phyloP scores from a whole-genome alignment of 73 alveolate genomes.

The Paramecium tetraurelia region DNA sequence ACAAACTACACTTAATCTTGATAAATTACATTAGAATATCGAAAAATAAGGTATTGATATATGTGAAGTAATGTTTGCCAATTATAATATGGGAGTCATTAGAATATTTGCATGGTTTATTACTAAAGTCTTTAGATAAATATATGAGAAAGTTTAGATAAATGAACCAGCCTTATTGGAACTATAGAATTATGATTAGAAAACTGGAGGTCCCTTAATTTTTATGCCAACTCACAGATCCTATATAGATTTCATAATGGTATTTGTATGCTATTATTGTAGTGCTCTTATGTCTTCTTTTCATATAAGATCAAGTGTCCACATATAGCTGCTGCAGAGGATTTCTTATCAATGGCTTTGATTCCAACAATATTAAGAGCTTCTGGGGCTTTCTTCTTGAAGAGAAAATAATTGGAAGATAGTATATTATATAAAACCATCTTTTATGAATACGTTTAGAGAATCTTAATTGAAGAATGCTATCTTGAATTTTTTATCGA shows the following conservation, averaged over 20 bases:
- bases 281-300: slow-evolving; percentile 74
- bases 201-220: slow-evolving; percentile 72
- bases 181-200: slow-evolving; percentile 55
- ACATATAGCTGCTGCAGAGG: slow-evolving; percentile 93
- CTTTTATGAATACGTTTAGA: slow-evolving; percentile 78
- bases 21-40: slow-evolving; percentile 44
- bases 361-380: slow-evolving; percentile 78
- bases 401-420: slow-evolving; percentile 76
- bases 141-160: slow-evolving; percentile 81
- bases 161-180: slow-evolving; percentile 65
- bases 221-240: slow-evolving; percentile 92
- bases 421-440: slow-evolving; percentile 80
- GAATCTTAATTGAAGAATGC: slow-evolving; percentile 68
- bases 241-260: slow-evolving; percentile 84
- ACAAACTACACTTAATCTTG: slow-evolving; percentile 43
- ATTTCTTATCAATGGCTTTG: slow-evolving; percentile 75
- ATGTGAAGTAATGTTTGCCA: slow-evolving; percentile 71
- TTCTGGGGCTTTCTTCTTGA: slow-evolving; percentile 91
- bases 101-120: slow-evolving; percentile 71
- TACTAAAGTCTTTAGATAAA: slow-evolving; percentile 71
- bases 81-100: slow-evolving; percentile 60
- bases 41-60: slow-evolving; percentile 66
- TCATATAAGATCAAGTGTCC: slow-evolving; percentile 82
- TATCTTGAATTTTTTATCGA: slow-evolving; percentile 84
- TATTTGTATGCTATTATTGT: not conserved